Base-by-base conservation (phyloP, 23 red algal genomes). In the Gracilaria gracilis region DNA sequence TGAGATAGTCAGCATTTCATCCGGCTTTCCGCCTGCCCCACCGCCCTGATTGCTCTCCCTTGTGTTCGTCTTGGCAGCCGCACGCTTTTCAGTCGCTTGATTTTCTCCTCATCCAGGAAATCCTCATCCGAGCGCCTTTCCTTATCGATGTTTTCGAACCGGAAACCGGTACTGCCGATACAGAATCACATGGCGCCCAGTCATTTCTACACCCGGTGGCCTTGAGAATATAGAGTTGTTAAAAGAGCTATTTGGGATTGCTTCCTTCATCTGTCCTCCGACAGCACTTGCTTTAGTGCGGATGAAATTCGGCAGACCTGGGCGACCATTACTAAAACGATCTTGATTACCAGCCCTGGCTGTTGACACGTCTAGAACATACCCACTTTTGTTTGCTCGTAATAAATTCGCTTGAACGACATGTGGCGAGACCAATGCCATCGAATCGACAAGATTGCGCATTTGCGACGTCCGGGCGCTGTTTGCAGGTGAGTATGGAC, bases 291-390 rank as follows among this genome's bases (percentile, higher is more conserved):
- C 46, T 31, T 77, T 77, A 1, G 72, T 9, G 21, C 42, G 21
- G 32, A 77, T 42, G 38, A 50, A 77, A 37, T 27, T 48, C 31
- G 9, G 40, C 4, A 42, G 31, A 77, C 31, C 72, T 31, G 72
- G 4, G 46, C 72, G 72, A 51, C 72, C 0, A 77, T 51, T 48
- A 77, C 50, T 77, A 50, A 77, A 77, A 20, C 42, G 38, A n/a
- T 34, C 46, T 51, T 77, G 72, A 51, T 77, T 50, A 8, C 39
- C 42, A 77, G 39, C 39, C 11, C 40, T 48, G 0, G 39, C 38
- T 39, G 31, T 77, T 12, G 50, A 49, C 0, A 50, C 72, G 34
- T 77, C 42, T 2, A 77, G 72, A 50, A 77, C 72, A 77, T 40
- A 77, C 31, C 72, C 72, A 77, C 72, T 42, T 11, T 29, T 51